A percentile compares a stretch with the other conserved stretches of the same genome.
Conservation (phyloP, 225 moss, liverwort and hornwort genomes). For the Rhytidiadelphus loreus region DNA sequence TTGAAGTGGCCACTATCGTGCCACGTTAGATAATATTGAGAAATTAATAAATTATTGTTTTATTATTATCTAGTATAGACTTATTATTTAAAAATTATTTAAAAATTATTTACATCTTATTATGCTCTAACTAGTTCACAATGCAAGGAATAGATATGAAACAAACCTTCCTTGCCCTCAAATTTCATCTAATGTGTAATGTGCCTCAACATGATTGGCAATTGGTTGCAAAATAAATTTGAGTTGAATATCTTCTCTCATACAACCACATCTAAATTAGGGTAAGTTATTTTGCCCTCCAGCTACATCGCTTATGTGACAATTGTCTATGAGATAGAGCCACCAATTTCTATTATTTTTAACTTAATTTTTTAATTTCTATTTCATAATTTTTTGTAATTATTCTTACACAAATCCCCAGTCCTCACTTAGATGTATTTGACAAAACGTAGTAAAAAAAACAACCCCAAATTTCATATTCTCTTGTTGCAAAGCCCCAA, state of each 20-base stretch:
- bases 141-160: too few species aligned
- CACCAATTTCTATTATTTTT: neutral
- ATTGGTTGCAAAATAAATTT: too few species aligned
- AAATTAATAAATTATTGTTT: too few species aligned
- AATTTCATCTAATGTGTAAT: too few species aligned
- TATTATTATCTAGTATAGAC: too few species aligned
- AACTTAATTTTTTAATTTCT: neutral
- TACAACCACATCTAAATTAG: accelerated
- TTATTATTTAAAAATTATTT: too few species aligned
- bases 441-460: neutral
- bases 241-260: accelerated
- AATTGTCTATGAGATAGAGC: accelerated
- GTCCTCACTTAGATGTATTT: neutral
- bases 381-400: neutral
- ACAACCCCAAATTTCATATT: neutral
- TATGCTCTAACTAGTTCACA: too few species aligned
- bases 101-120: too few species aligned
- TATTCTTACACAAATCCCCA: accelerated
- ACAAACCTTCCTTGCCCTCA: too few species aligned
- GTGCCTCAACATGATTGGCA: accelerated
- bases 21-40: too few species aligned
- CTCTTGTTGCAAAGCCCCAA: neutral
- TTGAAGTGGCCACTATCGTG: too few species aligned
- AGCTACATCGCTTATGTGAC: accelerated
- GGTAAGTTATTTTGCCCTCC: accelerated